Conservation (phyloP, 1,139 yeast genomes). For the Taphrina populina region DNA sequence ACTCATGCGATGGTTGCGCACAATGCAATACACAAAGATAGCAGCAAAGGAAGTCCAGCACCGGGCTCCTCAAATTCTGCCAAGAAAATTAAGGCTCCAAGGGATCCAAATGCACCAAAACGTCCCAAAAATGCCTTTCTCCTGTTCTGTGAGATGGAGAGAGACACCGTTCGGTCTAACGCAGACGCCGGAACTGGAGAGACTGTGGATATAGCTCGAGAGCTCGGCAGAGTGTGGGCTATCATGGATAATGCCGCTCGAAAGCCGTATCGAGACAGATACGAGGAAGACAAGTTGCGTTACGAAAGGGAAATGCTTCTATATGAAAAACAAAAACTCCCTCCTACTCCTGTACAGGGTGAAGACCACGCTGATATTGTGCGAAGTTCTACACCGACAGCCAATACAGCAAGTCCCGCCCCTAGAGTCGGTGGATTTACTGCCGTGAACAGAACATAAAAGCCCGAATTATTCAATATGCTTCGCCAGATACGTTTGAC, state of each 20-base stretch:
- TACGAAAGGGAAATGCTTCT: conserved; percentile 71
- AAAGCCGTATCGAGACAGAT: conserved; percentile 71
- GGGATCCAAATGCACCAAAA: conserved; percentile 26
- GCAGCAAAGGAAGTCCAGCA: conserved; percentile 47
- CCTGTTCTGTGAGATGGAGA: conserved; percentile 75
- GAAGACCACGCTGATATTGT: background rate
- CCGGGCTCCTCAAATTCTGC: conserved; percentile 80
- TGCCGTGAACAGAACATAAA: conserved; percentile 7
- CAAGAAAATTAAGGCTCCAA: conserved; percentile 46
- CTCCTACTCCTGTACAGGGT: background rate
- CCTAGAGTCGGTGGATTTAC: conserved; percentile 14
- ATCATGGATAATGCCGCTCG: conserved; percentile 65
- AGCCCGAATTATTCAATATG: background rate
- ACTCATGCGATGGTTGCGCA: conserved; percentile 5
- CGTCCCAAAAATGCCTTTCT: conserved; percentile 35
- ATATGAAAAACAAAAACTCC: conserved; percentile 47
- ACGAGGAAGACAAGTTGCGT: conserved; percentile 75
- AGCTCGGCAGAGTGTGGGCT: conserved; percentile 86
- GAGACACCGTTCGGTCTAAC: conserved; percentile 63
- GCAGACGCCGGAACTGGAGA: conserved; percentile 50
- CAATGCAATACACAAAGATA: conserved; percentile 19
- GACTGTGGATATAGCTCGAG: conserved; percentile 64
- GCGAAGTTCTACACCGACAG: background rate
- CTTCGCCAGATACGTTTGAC: too few relatives aligned
- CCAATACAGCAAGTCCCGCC: conserved; percentile 1